Evolutionary conservation across 2,329 filamentous ascomycete species (phyloP), one percentile per base, ranked within the genome.

Genomic region (Sporothrix dimorphospora): DNA sequence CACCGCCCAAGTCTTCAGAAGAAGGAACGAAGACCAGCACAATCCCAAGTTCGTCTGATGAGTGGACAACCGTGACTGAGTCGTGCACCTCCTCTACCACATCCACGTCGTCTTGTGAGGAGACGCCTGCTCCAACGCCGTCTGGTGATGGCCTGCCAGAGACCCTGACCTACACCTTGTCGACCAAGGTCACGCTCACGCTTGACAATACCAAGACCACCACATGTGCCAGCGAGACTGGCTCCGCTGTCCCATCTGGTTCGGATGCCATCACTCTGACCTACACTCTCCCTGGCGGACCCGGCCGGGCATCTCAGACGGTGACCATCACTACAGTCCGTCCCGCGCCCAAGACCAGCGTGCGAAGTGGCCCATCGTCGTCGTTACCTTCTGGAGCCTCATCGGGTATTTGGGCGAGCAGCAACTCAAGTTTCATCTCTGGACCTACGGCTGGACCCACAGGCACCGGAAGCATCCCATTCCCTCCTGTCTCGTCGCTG

Each of bases 191-290:
- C 3, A 73, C 72, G 2, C 21, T 74, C 0, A 72, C 73, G 0
- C 19, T 71, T 4, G 67, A 61, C 6, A 57, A 38, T 1, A 51
- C 71, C 6, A 66, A 55, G 3, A 71, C 69, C 4, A 24, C 51
- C 4, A 27, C 55, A 9, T 70, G 30, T 47, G 11, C 51, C 12
- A 30, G 4, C 3, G 38, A 45, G 12, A n/a, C 45, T 6, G 30
- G 30, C 63, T 8, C 71, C 8, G 11, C 53, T 42, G 59, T 66
- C 9, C 40, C 71, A 4, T 61, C 72, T 12, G 61, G 65, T 4
- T 49, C 73, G 2, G 73, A 74, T 65, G 55, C 69, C 14, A 63
- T 77, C 6, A 74, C 75, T 3, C 7, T 77, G 67, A 77, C 77
- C 5, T 77, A 77, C 72, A 78, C 76, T 0, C 67, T 78, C 9